Base-by-base conservation (phyloP, 2,329 filamentous ascomycete genomes). In the Ceratocystis destructans region DNA sequence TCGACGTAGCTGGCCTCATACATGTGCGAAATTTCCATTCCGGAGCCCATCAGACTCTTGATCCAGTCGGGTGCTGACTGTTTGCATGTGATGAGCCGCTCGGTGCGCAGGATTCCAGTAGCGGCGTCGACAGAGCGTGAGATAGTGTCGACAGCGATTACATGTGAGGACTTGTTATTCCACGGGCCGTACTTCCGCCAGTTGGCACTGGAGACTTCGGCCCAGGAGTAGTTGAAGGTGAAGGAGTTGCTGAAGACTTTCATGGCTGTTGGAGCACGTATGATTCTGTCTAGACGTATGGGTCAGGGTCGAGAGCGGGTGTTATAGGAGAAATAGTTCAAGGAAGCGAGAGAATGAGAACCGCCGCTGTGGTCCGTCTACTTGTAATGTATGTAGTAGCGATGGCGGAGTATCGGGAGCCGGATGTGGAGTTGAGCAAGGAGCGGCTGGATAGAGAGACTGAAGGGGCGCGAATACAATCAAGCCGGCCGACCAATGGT, bases 111-210 rank as follows among this genome's bases (percentile, higher is more conserved):
- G 72, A 85, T 82, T 70, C 83, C 83, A 12, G 83, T 84, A 25
- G 73, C 74, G 1, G 79, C 74, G 71, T 85, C 81, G 75, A 85
- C 79, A 62, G 71, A 71, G 59, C 94, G 89, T 64, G 86, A 87
- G 72, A 99, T 78, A 15, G 93, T 97, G 79, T 99, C 94, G 73
- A 97, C 94, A 71, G 90, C 92, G 70, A 95, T 86, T 71, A 99
- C 94, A 77, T 99, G 94, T 50, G 91, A 90, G n/a, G 89, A 92
- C 79, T 96, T 94, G 76, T 96, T 89, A 80, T 99, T 99, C 93
- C 94, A 97, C 22, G 93, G 93, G 73, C 90, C 95, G 79, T 99
- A 99, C 77, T 99, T 99, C 72, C 87, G 88, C 94, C 94, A 99
- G 82, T 99, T 99, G 75, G 89, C 91, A 15, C 90, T 91, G 31